Base-by-base conservation (phyloP, 2,329 filamentous ascomycete genomes). In the Fusarium nygamai region DNA sequence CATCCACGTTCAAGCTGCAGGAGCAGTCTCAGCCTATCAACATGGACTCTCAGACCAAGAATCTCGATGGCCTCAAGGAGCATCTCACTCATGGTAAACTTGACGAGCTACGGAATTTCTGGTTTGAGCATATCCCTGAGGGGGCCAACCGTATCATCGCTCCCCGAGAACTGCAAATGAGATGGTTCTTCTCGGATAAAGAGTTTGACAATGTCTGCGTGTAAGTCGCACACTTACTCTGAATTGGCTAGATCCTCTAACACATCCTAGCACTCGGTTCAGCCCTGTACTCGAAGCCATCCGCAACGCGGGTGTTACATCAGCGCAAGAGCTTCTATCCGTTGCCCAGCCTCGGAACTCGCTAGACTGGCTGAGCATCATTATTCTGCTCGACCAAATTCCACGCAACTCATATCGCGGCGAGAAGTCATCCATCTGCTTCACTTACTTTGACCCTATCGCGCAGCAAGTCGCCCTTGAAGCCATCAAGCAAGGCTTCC, bases 311-410 rank as follows among this genome's bases (percentile, higher is more conserved):
- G 74, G 75, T 24, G 57, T 79, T 19, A 78, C 76, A 8, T 80
- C 81, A 2, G 79, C 76, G 3, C 59, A 76, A 14, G 77, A 81
- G 44, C 67, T 85, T 54, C 53, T 84, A 39, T 72, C 75, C 11
- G 61, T 78, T 20, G 68, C 78, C 1, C 68, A 76, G 17, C 81
- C 80, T 9, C 59, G 71, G 8, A 66, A 71, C 6, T 77, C 83
- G 1, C 60, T 79, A 11, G 82, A 84, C 71, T 84, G 82, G 80
- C 81, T 92, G 5, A 84, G 85, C 50, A 78, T 92, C 0, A 75
- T 90, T 10, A 74, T 92, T 5, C 83, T 92, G 5, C 84, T 92
- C 6, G 91, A 92, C 71, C 91, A 92, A 76, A 84, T 92, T 47
- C 85, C 90, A 1, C 87, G 91, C 5, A 92, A 92, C 77, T 85